Conservation (phyloP, 1,139 yeast genomes). For the Dujonia santamariae region DNA sequence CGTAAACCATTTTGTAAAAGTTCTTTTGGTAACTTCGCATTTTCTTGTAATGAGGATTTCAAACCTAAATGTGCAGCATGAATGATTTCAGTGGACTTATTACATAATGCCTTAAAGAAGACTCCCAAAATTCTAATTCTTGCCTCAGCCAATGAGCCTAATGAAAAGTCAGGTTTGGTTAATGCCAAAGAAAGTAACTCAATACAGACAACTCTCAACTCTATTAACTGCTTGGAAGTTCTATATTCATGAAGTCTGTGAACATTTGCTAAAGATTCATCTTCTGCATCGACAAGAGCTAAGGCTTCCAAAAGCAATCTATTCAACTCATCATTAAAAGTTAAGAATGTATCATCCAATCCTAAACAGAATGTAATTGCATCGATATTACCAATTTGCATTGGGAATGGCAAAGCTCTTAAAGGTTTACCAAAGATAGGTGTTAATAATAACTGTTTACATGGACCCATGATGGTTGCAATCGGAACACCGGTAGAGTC, state of each 20-base stretch:
- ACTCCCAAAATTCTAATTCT: conserved; percentile 87
- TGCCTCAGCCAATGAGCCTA: conserved; percentile 77
- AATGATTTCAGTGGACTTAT: conserved; percentile 81
- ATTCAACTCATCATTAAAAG: conserved; percentile 84
- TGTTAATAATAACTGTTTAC: conserved; percentile 75
- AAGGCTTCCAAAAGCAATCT: conserved; percentile 84
- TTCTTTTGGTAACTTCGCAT: conserved; percentile 89
- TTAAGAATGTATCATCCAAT: conserved; percentile 75
- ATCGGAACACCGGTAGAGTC: conserved; percentile 68
- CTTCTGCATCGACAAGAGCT: conserved; percentile 96
- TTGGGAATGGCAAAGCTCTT: conserved; percentile 94
- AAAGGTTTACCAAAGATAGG: conserved; percentile 97
- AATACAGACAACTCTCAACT: conserved; percentile 86
- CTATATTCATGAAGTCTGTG: conserved; percentile 83
- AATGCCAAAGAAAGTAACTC: conserved; percentile 78
- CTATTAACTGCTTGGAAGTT: conserved; percentile 83
- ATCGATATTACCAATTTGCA: conserved; percentile 98
- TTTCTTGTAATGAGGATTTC: conserved; percentile 78
- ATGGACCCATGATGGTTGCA: conserved; percentile 75
- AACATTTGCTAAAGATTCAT: conserved; percentile 86
- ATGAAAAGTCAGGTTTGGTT: conserved; percentile 73
- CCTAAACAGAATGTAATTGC: conserved; percentile 89
- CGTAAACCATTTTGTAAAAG: conserved; percentile 87
- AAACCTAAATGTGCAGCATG: conserved; percentile 92
- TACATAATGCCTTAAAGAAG: conserved; percentile 88